Evolutionary conservation across 805 yeast species (phyloP), one percentile per base, ranked within the genome.

Genomic region (Cyberlindnera subsufficiens): DNA sequence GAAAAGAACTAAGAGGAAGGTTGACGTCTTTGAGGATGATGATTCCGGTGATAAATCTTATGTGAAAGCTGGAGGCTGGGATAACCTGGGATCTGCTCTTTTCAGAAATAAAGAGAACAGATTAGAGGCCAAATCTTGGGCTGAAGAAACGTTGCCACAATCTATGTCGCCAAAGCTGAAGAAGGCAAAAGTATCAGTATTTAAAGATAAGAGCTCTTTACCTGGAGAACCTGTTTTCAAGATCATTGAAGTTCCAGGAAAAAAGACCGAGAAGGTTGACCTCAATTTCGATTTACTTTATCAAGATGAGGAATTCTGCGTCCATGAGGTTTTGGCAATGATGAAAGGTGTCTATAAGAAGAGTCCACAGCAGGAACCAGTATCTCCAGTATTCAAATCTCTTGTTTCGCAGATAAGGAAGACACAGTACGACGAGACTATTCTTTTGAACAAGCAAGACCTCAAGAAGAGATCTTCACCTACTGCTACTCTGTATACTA

Each of bases 401-500:
- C 27, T 45, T 10, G 44, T 42, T 10, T 45, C 39, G 13, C 42
- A 35, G 35, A 16, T 15, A 25, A 38, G 32, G 35, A 38, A 14
- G 19, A 3, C 33, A 34, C 35, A 42, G 15, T 30, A 14, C 39
- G 52, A 55, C 35, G 53, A 59, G 4, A 59, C 65, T 2, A 52
- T 53, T 11, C 52, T 47, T 3, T 32, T 55, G 22, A 38, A 46
- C 30, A 43, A 40, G 27, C 35, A 37, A 8, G 38, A 30, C 20
- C 39, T 54, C n/a, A 49, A 48, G 22, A 55, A 59, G 27, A 74
- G 78, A 3, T 66, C 69, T 13, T 83, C 95, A 0, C 95, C 95
- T 1, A 88, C 96, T 0, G 73, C 84, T 49, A 89, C 96, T 0
- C 65, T 82, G 55, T 82, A 74, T 56, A 83, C 96, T 0, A 78